A percentile compares a stretch with the other conserved stretches of the same genome.
phyloP scores from a whole-genome alignment of 495 filamentous ascomycete genomes.

The Lasiosphaeria miniovina region DNA sequence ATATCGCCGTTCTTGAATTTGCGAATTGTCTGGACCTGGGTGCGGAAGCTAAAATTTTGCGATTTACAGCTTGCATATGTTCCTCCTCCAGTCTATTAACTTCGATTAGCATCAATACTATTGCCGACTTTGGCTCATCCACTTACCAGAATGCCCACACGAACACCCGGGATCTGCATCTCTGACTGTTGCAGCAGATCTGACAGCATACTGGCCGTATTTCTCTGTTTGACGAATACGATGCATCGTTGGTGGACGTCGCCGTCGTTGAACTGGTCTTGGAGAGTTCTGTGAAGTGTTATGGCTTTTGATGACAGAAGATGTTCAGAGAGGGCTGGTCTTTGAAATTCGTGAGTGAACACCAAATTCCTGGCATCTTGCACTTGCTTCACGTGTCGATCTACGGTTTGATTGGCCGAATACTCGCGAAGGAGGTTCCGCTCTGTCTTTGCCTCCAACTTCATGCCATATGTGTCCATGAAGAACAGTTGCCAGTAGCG shows the following conservation, averaged over 20 bases:
- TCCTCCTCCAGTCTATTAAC: conserved; percentile 27
- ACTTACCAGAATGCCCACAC: conserved; percentile 66
- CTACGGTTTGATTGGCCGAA: conserved; percentile 40
- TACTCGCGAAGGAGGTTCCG: conserved; percentile 33
- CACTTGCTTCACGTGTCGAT: conserved; percentile 52
- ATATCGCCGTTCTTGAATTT: conserved; percentile 76
- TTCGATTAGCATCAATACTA: neutral
- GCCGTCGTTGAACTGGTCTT: conserved; percentile 50
- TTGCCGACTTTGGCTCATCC: neutral
- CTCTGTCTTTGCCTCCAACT: conserved; percentile 57
- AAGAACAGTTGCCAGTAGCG: conserved; percentile 73
- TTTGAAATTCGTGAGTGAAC: conserved; percentile 43
- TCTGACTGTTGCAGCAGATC: conserved; percentile 57
- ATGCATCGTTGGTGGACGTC: conserved; percentile 70
- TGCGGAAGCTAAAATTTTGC: conserved; percentile 58
- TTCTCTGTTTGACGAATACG: conserved; percentile 77
- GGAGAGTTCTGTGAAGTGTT: conserved; percentile 56
- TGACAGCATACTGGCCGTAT: conserved; percentile 70
- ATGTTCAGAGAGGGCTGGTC: conserved; percentile 38
- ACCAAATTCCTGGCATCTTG: conserved; percentile 59
- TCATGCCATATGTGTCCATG: conserved; percentile 59
- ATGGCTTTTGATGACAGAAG: conserved; percentile 72
- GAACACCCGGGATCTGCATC: conserved; percentile 57
- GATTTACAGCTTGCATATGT: conserved; percentile 25
- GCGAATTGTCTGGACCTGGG: conserved; percentile 72